Evolutionary conservation across 495 filamentous ascomycete genomes (phyloP), one percentile per base, ranked within the genome.

Genomic region (Xylaria acuta): DNA sequence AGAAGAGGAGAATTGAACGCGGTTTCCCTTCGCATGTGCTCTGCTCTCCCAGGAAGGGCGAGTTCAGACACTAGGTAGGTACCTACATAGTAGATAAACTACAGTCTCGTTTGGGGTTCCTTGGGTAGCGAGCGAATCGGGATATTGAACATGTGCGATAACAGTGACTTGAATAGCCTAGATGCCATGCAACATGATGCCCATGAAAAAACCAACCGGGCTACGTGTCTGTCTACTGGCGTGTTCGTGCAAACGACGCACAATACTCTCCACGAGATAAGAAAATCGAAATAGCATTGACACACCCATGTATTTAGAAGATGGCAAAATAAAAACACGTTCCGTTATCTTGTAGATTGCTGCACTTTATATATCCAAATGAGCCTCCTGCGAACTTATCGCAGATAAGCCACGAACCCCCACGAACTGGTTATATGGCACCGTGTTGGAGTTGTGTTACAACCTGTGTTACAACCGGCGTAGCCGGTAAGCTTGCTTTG

Each of bases 291-390:
- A 27, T 22, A 32, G 16, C 20, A 63, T 16, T 11, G 38, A 14
- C 38, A 14, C 3, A n/a, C n/a, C n/a, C n/a, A 32, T 5, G 8
- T 64, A 9, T 64, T 5, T 49, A 30, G 27, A 32, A 16, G 9
- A 32, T 56, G 11, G 12, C 1, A 32, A 56, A 56, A 54, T 25
- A 51, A 25, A n/a, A 49, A 11, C 22, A 54, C 25, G 22, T 43
- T 20, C 20, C 20, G 5, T 66, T 51, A 66, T 66, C 64, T 66
- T 4, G 1, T 22, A 66, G 18, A 66, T 66, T 66, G 43, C 43
- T 36, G 43, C 45, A 40, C 64, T 36, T 38, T 1, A 63, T 66
- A 66, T 66, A 49, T 36, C 27, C 43, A 47, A 47, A 65, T 65
- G 22, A 65, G 41, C 41, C 38, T 65, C 40, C 16, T 34, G 25